Conservation (phyloP, 805 yeast genomes). For the Sporopachydermia quercuum region DNA sequence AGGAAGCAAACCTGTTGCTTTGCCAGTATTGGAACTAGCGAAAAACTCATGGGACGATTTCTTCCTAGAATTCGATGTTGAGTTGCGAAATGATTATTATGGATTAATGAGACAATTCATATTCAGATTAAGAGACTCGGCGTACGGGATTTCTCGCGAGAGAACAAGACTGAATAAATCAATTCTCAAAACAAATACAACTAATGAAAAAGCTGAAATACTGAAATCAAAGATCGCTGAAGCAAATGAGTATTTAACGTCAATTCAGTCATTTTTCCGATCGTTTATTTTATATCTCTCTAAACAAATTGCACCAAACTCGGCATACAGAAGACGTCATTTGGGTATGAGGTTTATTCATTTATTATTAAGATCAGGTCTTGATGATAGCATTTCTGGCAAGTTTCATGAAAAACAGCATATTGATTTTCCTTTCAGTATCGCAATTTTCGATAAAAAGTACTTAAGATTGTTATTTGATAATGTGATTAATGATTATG, state of each 20-base stretch:
- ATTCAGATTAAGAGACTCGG: slow-evolving; percentile 51
- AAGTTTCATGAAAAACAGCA: slow-evolving; percentile 26
- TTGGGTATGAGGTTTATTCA: slow-evolving; percentile 33
- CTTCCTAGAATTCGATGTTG: slow-evolving; percentile 52
- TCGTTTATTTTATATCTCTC: slow-evolving; percentile 24
- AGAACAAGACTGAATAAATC: slow-evolving; percentile 25
- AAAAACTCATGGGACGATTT: slow-evolving; percentile 30
- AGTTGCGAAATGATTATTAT: slow-evolving; percentile 48
- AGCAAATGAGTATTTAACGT: slow-evolving; percentile 15
- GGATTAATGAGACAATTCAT: slow-evolving; percentile 50
- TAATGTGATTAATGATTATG: slow-evolving; percentile 54
- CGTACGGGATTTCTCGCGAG: slow-evolving; percentile 43
- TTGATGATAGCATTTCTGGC: slow-evolving; percentile 31
- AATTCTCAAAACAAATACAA: slow-evolving; percentile 16
- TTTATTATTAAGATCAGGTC: slow-evolving; percentile 35
- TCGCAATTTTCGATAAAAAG: slow-evolving; percentile 26
- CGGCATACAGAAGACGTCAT: slow-evolving; percentile 38
- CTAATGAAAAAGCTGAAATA: slow-evolving; percentile 6
- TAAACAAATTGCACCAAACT: slow-evolving; percentile 34
- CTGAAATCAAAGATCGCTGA: slow-evolving; percentile 3
- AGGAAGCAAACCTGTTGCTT: slow-evolving; percentile 40
- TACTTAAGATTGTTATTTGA: slow-evolving; percentile 39
- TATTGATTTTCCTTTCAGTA: slow-evolving; percentile 32
- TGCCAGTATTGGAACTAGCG: slow-evolving; percentile 29
- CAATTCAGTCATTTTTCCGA: slow-evolving; percentile 24